Base-by-base conservation (phyloP, 2,329 filamentous ascomycete species). In the Metarhizium brunneum region DNA sequence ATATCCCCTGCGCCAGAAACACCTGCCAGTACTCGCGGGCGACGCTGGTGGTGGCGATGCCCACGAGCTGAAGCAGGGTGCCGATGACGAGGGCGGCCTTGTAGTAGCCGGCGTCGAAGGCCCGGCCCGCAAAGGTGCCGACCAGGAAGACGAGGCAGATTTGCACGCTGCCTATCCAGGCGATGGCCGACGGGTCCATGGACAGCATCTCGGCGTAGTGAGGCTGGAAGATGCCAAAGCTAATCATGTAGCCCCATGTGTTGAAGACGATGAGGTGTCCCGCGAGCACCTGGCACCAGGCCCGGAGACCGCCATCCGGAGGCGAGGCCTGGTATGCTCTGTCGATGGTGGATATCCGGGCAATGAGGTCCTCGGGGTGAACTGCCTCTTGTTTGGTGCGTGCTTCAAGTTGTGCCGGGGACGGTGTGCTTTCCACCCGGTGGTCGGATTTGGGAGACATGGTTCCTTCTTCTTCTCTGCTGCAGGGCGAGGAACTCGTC, bases 1-100 rank as follows among this genome's bases (percentile, higher is more conserved):
- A 82, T 1, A 85, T 58, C 0, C 80, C 82, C 59, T 85, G 82
- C 0, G 74, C 68, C 0, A 81, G 69, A 35, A 80, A 69, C 0
- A 80, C 57, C 49, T 79, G 75, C 71, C 73, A 79, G 61, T 78
- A 79, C 25, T 63, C 58, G 0, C 63, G 72, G 6, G 69, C 64
- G 1, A 76, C 63, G 36, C 73, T 76, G 8, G 75, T 75, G 61
- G 71, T 68, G 61, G 80, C 74, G 30, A 75, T 69, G 16, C 76
- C 76, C 0, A 75, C 29, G 0, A 76, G 58, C 55, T 81, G 74
- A 35, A 83, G 63, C 16, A 72, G 64, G 0, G 68, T 67, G 0
- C 74, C 71, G 0, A 63, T 57, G 0, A 70, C 56, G 1, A 77
- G 57, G 1, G 68, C 64, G 0, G 60, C 53, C 1, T 68, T 66